Evolutionary conservation across 1,284 basidiomycete species (phyloP), one percentile per base, ranked within the genome.

Genomic region (Ceratobasidium sp.): DNA sequence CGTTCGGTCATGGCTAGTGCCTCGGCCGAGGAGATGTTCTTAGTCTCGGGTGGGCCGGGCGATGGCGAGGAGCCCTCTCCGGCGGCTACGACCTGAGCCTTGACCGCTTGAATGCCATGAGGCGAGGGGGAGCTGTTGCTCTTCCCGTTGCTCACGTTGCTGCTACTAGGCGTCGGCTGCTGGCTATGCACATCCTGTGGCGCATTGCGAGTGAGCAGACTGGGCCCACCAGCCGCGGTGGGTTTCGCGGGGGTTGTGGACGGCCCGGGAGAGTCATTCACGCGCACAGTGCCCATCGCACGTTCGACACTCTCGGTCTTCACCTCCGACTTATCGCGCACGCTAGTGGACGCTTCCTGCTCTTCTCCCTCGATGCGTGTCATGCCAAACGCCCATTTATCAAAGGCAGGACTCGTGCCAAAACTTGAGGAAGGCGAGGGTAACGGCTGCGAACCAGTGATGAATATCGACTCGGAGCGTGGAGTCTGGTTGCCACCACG

Each of bases 401-500:
- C 96, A 66, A 98, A 85, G 87, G 92, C 94, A 16, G 91, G 90
- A 72, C 87, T 88, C 8, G 87, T 89, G 30, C 90, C 91, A 86
- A 80, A 92, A 88, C 77, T 91, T 86, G 76, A 90, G 87, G 55
- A 93, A 84, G 78, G 93, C 86, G 82, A 84, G 0, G 97, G 96
- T 8, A 99, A 86, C 0, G 97, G 97, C 79, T 96, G 96, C 0
- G 93, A 96, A 44, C 94, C 94, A 0, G 95, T 98, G 82, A 98
- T 98, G 83, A 94, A 96, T 55, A 88, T 84, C 47, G 89, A 90
- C 78, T 98, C 95, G 35, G 92, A 91, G 49, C 95, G 87, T 0
- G 97, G 97, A 0, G 97, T 99, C 82, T 98, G 97, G 79, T 98
- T 96, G 0, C 97, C 97, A n/a, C 95, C 94, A 66, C 97, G 87